These are phyloP conservation scores for Jatropha multifida DNA, from an alignment of 441 rosid species.

Conservation along the genomic window DNA sequence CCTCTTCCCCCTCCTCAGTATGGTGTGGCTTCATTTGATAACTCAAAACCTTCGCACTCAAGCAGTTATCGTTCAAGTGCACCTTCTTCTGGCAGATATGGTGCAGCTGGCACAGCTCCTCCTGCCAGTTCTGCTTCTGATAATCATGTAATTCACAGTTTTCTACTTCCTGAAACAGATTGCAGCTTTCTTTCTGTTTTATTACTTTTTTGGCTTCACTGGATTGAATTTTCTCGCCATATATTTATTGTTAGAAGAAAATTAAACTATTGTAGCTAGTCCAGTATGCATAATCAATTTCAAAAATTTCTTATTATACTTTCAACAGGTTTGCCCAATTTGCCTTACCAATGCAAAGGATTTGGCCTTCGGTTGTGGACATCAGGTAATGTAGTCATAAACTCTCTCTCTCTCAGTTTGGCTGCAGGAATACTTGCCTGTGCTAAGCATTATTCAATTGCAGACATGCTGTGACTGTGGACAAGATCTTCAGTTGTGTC, in stretches of 20 bases:
- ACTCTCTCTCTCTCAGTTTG: background rate
- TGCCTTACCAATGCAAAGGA: slow-evolving; percentile 52
- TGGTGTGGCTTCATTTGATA: slow-evolving; percentile 46
- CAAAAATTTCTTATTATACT: slow-evolving; percentile 1
- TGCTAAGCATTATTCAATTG: slow-evolving; percentile 12
- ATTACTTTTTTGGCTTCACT: background rate
- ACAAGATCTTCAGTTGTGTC: slow-evolving; percentile 53
- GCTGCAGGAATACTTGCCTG: background rate
- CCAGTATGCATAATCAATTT: background rate
- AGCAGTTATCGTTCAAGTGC: slow-evolving; percentile 41
- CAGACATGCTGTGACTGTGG: slow-evolving; percentile 77
- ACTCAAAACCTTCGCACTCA: slow-evolving; percentile 43
- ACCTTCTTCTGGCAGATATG: slow-evolving; percentile 27
- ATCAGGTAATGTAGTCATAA: slow-evolving; percentile 47
- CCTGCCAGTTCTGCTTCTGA: slow-evolving; percentile 46
- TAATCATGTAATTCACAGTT: slow-evolving; percentile 40
- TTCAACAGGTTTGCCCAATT: slow-evolving; percentile 58
- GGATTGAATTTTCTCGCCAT: background rate
- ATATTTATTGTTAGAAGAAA: background rate
- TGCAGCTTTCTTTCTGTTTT: background rate
- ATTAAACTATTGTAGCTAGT: background rate
- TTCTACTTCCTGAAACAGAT: background rate
- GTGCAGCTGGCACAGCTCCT: slow-evolving; percentile 26
- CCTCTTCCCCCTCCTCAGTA: slow-evolving; percentile 86
- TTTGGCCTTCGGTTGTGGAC: slow-evolving; percentile 72